A percentile compares a stretch with the other conserved stretches of the same genome.
Evolutionary conservation across 139 green algal species (phyloP).

Genomic region (Auxenochlorella pyrenoidosa): DNA sequence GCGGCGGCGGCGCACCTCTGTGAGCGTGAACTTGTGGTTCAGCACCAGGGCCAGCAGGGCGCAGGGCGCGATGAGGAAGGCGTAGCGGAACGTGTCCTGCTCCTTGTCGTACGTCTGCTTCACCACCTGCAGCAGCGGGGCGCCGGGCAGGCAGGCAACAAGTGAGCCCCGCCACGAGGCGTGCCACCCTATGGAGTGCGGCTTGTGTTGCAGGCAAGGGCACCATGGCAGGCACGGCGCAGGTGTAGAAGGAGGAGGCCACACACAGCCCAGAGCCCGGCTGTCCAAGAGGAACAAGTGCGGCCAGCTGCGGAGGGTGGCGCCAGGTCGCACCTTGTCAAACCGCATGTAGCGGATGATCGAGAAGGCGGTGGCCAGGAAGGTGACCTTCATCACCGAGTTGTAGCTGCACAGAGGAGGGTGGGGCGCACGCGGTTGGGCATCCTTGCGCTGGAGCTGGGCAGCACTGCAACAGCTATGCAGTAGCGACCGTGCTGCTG

Average conservation of each 20-base stretch:
- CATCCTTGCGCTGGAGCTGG: too few species aligned
- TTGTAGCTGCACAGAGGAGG: constrained; percentile 88
- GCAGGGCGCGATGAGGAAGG: constrained; percentile 87
- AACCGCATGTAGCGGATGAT: constrained; percentile 96
- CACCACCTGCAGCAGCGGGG: constrained; percentile 76
- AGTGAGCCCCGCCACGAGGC: too few species aligned
- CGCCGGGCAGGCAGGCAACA: too few species aligned
- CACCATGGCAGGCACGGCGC: too few species aligned
- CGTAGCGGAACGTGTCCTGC: constrained; percentile 94
- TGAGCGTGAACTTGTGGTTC: constrained; percentile 73
- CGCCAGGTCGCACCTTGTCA: constrained; percentile 57
- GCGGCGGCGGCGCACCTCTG: constrained; percentile 74
- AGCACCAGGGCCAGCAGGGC: constrained; percentile 83
- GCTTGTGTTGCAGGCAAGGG: too few species aligned
- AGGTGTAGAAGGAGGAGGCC: too few species aligned
- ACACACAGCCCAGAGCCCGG: too few species aligned
- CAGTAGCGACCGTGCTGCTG: too few species aligned
- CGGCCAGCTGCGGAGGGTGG: too few species aligned
- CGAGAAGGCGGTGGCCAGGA: constrained; percentile 79
- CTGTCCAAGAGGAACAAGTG: too few species aligned
- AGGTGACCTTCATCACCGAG: constrained; percentile 98
- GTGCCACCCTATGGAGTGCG: too few species aligned
- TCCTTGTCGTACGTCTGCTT: constrained; percentile 95
- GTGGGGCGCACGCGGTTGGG: neutral
- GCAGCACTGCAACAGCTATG: too few species aligned